Conservation (phyloP, 768 basidiomycete species). For the Russula dissimulans region DNA sequence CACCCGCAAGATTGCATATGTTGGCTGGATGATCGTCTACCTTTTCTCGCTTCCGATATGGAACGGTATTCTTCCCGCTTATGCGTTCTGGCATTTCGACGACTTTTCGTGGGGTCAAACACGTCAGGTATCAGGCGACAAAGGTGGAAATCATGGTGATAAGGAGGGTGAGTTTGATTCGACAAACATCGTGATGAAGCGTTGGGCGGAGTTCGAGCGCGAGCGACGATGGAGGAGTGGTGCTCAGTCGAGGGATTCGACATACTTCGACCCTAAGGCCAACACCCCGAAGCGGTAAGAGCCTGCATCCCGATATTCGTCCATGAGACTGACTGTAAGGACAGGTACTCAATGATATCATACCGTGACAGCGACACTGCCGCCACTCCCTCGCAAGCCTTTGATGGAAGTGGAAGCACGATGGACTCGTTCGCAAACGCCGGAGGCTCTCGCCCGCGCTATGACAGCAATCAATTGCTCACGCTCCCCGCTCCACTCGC, state of each 20-base stretch:
- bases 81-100: constrained; percentile 99
- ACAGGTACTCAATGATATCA: constrained; percentile 71
- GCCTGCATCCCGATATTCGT: constrained; percentile 22
- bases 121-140: constrained; percentile 51
- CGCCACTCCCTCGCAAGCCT: constrained; percentile 40
- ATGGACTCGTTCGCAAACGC: constrained; percentile 43
- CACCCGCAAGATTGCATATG: constrained; percentile 84
- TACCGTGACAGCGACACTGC: constrained; percentile 73
- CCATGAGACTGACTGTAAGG: constrained; percentile 24
- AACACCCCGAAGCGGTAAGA: constrained; percentile 50
- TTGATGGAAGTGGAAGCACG: constrained; percentile 52
- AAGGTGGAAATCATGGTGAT: constrained; percentile 63
- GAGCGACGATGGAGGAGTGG: constrained; percentile 91
- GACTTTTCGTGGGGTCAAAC: constrained; percentile 99
- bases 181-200: constrained; percentile 94
- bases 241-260: constrained; percentile 71
- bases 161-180: constrained; percentile 99
- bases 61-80: constrained; percentile 93
- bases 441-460: constrained; percentile 41
- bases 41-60: constrained; percentile 89
- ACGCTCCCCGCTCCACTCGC: constrained; percentile 71
- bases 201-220: constrained; percentile 97
- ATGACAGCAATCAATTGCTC: constrained; percentile 62
- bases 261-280: constrained; percentile 45
- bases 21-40: constrained; percentile 97